Evolutionary conservation across 1,284 basidiomycete genomes (phyloP), one percentile per base, ranked within the genome.

Genomic region (Boletus semigastroideus): DNA sequence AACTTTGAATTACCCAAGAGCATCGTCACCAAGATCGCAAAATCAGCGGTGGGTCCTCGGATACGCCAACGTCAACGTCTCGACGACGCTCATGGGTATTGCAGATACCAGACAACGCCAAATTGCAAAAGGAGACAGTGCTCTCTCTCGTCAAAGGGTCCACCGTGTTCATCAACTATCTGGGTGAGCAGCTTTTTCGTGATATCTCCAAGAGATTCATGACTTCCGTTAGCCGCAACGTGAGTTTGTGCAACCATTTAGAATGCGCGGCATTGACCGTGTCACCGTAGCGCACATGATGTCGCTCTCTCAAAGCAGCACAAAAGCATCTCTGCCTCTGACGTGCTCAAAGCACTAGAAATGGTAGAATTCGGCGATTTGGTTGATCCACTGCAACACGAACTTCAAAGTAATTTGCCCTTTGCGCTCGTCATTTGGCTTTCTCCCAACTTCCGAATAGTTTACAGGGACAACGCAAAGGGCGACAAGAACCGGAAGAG

Each of bases 121-220:
- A 94, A 66, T 71, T 96, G 54, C 89, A 93, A 61, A 94, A 93
- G 61, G 93, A 96, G 56, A 89, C 88, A 0, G 83, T 92, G 1
- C 70, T 88, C 2, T 89, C 92, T 11, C 76, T 95, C 5, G 77
- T 91, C 19, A 92, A 93, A 64, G 85, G 87, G 20, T 92, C 92
- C 3, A 94, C 92, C 0, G 86, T 95, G 22, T 96, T 95, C 68
- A 93, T 97, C 61, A 93, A 90, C 69, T 94, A 93, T 62, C 74
- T 96, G 5, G 84, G 92, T 92, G 59, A 54, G 87, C 73, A 5
- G 16, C 14, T 38, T 33, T 38, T 49, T n/a, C 45, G 42, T 19
- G n/a, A 4, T 42, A 17, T 47, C 36, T 31, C 19, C 14, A 36
- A 43, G 11, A 38, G 39, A 46, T 36, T 55, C 51, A 42, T 42